These are phyloP conservation scores for Pseudocercospora vitis DNA, from an alignment of 2,329 filamentous ascomycete species.

Conservation along the genomic window DNA sequence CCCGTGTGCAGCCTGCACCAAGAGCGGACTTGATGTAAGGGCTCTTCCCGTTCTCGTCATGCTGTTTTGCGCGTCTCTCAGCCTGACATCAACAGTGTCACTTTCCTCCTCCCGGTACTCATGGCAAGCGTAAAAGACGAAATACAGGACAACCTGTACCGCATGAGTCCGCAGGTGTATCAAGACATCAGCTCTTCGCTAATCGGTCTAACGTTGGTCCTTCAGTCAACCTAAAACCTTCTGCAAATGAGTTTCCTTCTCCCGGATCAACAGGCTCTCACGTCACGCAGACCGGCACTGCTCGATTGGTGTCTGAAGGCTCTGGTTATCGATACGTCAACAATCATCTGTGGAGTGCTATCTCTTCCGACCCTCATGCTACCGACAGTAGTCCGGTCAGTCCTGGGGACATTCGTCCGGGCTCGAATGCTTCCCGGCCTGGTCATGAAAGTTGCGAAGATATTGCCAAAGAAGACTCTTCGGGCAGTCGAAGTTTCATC, in stretches of 20 bases:
- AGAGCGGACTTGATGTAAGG: constrained; percentile 25
- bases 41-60: background rate
- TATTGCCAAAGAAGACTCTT: constrained; percentile 4
- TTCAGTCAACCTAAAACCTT: constrained; percentile 4
- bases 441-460: constrained; percentile 17
- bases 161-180: constrained; percentile 14
- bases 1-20: constrained; percentile 29
- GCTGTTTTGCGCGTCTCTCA: no score
- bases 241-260: constrained; percentile 19
- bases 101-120: constrained; percentile 20
- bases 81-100: constrained; percentile 4
- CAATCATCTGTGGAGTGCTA: constrained; percentile 30
- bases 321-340: constrained; percentile 30
- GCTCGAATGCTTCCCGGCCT: constrained; percentile 14
- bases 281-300: constrained; percentile 21
- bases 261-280: constrained; percentile 20
- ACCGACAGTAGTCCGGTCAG: constrained; percentile 17
- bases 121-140: constrained; percentile 26
- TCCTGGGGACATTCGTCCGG: constrained; percentile 11
- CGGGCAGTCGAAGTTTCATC: constrained; percentile 25
- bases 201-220: constrained; percentile 13
- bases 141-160: constrained; percentile 16
- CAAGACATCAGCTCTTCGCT: constrained; percentile 10
- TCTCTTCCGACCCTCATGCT: constrained; percentile 21
- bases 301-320: constrained; percentile 28